phyloP scores from a whole-genome alignment of 768 basidiomycete species.

The Podaxis pistillaris region DNA sequence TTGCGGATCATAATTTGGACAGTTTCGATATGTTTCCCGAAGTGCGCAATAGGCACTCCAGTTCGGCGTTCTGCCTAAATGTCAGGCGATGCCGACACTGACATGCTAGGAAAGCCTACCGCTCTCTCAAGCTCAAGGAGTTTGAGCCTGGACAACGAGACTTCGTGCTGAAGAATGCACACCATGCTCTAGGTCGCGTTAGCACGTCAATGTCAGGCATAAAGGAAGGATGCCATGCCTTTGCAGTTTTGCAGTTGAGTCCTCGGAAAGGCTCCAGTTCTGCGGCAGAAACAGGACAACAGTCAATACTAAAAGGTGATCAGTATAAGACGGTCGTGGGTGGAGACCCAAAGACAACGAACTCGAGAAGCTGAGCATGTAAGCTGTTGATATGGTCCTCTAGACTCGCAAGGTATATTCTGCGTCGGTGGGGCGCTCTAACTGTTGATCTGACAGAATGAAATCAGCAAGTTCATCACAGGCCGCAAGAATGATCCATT shows the following conservation, averaged over 20 bases:
- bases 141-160: constrained; percentile 55
- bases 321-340: neutral
- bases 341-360: constrained; percentile 7
- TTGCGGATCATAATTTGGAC: neutral
- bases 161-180: constrained; percentile 66
- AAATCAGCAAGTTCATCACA: neutral
- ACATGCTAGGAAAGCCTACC: constrained; percentile 36
- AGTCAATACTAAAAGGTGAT: constrained; percentile 33
- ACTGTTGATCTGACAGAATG: constrained; percentile 50
- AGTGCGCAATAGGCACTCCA: constrained; percentile 1
- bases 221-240: constrained; percentile 38
- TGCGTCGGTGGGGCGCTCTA: constrained; percentile 65
- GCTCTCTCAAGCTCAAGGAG: constrained; percentile 69
- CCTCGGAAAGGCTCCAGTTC: constrained; percentile 64
- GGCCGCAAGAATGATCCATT: neutral
- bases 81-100: neutral
- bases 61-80: constrained; percentile 1
- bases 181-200: constrained; percentile 60
- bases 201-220: neutral
- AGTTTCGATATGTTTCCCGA: neutral
- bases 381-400: constrained; percentile 72
- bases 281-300: constrained; percentile 54
- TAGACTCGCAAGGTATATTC: constrained; percentile 69
- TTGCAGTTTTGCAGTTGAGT: constrained; percentile 74
- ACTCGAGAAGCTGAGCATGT: constrained; percentile 55